Evolutionary conservation across 208 protist species (phyloP).

Genomic region (Acanthamoeba royreba): DNA sequence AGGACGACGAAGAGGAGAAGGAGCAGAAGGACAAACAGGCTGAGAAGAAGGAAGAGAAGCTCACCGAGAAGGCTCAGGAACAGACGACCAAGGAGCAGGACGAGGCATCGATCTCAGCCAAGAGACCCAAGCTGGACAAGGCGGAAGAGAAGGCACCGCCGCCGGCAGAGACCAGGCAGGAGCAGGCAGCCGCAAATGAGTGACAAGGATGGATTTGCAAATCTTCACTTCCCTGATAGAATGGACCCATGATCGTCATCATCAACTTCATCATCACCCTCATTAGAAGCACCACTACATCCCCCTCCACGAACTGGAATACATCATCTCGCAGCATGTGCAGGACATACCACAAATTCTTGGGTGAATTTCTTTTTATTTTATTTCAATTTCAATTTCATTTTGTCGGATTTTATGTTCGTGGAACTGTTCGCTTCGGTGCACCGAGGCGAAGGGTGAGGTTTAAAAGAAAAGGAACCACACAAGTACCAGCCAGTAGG

Average conservation of each 20-base stretch:
- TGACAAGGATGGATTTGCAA: background rate
- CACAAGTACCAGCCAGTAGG: too few relatives aligned
- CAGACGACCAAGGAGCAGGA: too few relatives aligned
- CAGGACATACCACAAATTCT: background rate
- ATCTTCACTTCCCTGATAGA: too few relatives aligned
- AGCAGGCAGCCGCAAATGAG: background rate
- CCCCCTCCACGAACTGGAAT: background rate
- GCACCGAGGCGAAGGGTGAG: too few relatives aligned
- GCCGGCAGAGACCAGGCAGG: background rate
- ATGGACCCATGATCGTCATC: background rate
- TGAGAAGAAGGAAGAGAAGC: background rate
- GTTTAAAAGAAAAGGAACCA: too few relatives aligned
- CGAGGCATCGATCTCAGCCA: too few relatives aligned
- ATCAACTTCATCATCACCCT: background rate
- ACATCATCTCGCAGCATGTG: background rate
- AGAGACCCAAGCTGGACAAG: too few relatives aligned
- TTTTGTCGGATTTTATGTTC: too few relatives aligned
- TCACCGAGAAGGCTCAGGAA: background rate
- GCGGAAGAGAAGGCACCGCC: too few relatives aligned
- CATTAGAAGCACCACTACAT: background rate
- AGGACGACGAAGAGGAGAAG: background rate
- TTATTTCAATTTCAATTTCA: background rate
- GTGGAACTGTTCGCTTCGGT: too few relatives aligned
- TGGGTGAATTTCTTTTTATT: background rate
- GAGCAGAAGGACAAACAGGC: background rate